Evolutionary conservation across 2,329 filamentous ascomycete species (phyloP).

Genomic region (Fusarium caatingaense): DNA sequence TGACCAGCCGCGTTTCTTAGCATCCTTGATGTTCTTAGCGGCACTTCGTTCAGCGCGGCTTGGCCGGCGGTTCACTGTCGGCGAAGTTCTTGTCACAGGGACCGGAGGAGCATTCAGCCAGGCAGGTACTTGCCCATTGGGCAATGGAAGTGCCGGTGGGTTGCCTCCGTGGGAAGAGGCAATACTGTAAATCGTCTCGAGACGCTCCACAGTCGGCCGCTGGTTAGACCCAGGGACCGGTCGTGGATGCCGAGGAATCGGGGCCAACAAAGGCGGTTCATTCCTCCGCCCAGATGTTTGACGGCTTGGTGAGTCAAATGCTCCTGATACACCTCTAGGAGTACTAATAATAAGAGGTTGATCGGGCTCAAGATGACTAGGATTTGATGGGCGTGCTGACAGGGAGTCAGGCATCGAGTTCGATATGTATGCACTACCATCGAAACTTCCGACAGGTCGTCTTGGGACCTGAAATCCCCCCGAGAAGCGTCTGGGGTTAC

Average conservation of each 20-base stretch:
- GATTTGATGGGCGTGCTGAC: slow-evolving; percentile 18
- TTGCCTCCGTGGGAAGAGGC: slow-evolving; percentile 38
- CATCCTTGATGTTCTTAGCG: slow-evolving; percentile 71
- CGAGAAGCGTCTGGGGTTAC: slow-evolving; percentile 56
- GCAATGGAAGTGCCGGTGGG: slow-evolving; percentile 11
- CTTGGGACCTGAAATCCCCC: slow-evolving; percentile 57
- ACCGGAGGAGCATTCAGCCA: slow-evolving; percentile 54
- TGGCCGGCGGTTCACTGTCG: slow-evolving; percentile 59
- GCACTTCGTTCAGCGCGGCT: slow-evolving; percentile 71
- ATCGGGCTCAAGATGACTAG: slow-evolving; percentile 52
- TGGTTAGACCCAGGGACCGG: slow-evolving; percentile 48
- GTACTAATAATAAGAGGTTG: slow-evolving; percentile 71
- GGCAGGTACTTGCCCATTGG: slow-evolving; percentile 43
- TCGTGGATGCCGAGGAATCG: slow-evolving; percentile 64
- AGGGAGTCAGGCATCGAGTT: slow-evolving; percentile 39
- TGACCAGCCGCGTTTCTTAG: slow-evolving; percentile 68
- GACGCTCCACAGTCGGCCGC: slow-evolving; percentile 62
- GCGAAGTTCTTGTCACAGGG: slow-evolving; percentile 52
- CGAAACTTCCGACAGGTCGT: slow-evolving; percentile 54
- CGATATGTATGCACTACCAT: slow-evolving; percentile 38
- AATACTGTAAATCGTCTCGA: slow-evolving; percentile 66
- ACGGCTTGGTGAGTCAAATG: slow-evolving; percentile 59
- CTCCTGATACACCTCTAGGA: slow-evolving; percentile 65
- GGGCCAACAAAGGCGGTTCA: slow-evolving; percentile 63
- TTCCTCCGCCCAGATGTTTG: slow-evolving; percentile 49